Evolutionary conservation across 306 rosid species (phyloP), one percentile per base, ranked within the genome.

Genomic region (Gynostemma pentaphyllum): DNA sequence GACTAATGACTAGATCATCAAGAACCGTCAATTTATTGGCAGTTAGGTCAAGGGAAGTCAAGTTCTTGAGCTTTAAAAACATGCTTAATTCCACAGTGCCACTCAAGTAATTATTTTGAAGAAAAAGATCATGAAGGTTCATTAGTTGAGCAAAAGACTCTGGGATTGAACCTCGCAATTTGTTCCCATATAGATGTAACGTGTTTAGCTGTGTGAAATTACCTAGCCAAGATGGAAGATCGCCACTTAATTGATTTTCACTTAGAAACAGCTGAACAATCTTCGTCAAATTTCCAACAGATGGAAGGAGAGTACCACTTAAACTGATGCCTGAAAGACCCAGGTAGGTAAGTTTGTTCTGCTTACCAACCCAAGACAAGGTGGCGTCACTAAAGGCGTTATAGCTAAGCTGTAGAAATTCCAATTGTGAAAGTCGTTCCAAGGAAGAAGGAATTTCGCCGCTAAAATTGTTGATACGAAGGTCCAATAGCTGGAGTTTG

Each of bases 201-300:
- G 42, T 45, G 3, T 23, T 40, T 27, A 72, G 13, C 6, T 21
- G 24, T 41, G 64, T 16, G 18, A 67, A 23, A 21, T 61, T 45
- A 4, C 45, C 42, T 2, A 61, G 9, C 44, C 66, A 68, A 24
- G 57, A 39, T 47, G 77, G 68, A 47, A 73, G 21, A 34, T 9
- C 23, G 59, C 64, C 77, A 2, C 18, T 24, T 9, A 72, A 4
- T 37, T 11, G 12, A 47, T 72, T 66, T 1, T 14, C 0, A 1
- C 26, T 7, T 24, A 75, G 15, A 30, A 9, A 3, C 4, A 70
- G 7, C 3, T 1, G 0, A 1, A 2, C 15, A 2, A 75, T 66
- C 39, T 59, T 21, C 0, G 79, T 75, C n/a, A 75, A 41, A 47
- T 74, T 74, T 6, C 59, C 60, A 50, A 72, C 2, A 39, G 46